phyloP scores from a whole-genome alignment of 1,284 basidiomycete genomes.

The Boletus semigastroideus region DNA sequence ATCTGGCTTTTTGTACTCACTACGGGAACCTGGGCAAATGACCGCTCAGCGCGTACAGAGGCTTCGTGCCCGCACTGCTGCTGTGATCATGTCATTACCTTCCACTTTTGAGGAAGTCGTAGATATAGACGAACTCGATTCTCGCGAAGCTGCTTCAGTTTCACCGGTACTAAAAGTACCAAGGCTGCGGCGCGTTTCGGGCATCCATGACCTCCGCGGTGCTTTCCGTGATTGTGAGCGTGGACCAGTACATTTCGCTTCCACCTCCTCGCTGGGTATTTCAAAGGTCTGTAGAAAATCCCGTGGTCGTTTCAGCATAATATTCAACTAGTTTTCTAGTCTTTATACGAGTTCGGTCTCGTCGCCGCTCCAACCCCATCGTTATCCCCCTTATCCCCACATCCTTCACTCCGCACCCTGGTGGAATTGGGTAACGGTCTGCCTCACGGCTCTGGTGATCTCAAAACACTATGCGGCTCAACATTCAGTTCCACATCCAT shows the following conservation, averaged over 20 bases:
- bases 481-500: conserved; percentile 24
- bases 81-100: conserved; percentile 26
- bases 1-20: conserved; percentile 9
- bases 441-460: conserved; percentile 10
- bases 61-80: conserved; percentile 31
- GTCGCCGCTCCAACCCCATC: conserved; percentile 9
- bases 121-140: conserved; percentile 13
- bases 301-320: background rate
- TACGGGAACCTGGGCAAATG: conserved; percentile 28
- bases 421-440: conserved; percentile 17
- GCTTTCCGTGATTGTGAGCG: conserved; percentile 21
- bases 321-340: conserved; percentile 13
- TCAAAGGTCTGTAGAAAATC: conserved; percentile 21
- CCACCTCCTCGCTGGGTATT: conserved; percentile 6
- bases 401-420: conserved; percentile 28
- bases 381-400: conserved; percentile 15
- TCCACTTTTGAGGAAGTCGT: conserved; percentile 25
- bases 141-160: background rate
- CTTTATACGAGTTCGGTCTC: conserved; percentile 25
- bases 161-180: conserved; percentile 1
- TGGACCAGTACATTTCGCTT: conserved; percentile 6
- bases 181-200: conserved; percentile 27
- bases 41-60: conserved; percentile 22
- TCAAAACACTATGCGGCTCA: conserved; percentile 24
- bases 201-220: conserved; percentile 25